Base-by-base conservation (phyloP, 805 yeast genomes). In the Candida silvatica region DNA sequence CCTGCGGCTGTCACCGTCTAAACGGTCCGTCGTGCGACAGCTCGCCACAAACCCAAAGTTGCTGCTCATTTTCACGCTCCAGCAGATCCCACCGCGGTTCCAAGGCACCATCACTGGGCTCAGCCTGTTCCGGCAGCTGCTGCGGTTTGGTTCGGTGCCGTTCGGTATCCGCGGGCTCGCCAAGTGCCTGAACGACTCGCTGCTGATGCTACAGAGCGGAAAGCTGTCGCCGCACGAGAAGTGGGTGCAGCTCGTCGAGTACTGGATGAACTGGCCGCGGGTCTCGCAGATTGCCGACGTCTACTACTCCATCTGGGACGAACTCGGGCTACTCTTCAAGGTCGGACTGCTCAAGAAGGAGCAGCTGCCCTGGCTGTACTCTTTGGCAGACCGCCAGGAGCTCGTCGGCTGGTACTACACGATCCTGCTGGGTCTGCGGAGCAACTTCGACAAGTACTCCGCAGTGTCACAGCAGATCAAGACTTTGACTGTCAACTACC, bases 141-240 rank as follows among this genome's bases (percentile, higher is more conserved):
- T 80, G 44, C 66, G 90, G 45, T 79, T 79, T 40, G 90, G 88
- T 27, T 72, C 76, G 30, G 66, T 81, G 5, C 86, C 86, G 2
- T 74, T 77, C 53, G 64, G 79, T 42, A 28, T 75, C 3, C 49
- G 67, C 25, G 52, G 59, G 18, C 42, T 72, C 14, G 32, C 51
- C 20, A 43, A 42, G 15, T 67, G 66, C 40, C 9, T 73, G 1
- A 38, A 33, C 1, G 33, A 40, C 1, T 47, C 57, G 14, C 26
- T 53, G 9, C 29, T 47, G 3, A 32, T 40, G 9, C 11, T 51
- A 4, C 31, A 38, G 5, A 43, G 37, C 20, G 34, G 41, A 15
- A 23, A 32, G 5, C 42, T 32, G 4, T 40, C 41, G 31, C 37
- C 39, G 5, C 49, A 50, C 5, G 35, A 20, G 32, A 52, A 35